Conservation (phyloP, 805 yeast species). For the Scheffersomyces spartinae region DNA sequence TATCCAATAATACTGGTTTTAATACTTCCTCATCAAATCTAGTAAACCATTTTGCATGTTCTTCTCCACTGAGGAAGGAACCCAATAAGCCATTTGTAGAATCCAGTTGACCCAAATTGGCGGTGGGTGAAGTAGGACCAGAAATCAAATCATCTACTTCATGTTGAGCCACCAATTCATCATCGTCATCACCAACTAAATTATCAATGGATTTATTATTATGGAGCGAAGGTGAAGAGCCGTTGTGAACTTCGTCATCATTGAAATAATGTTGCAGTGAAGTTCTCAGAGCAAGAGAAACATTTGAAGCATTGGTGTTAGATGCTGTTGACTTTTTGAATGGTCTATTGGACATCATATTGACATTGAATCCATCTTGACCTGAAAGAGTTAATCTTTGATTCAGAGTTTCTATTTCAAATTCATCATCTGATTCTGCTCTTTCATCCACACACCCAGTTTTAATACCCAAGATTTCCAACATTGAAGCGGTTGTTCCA, state of each 20-base stretch:
- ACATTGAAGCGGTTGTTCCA: conserved; percentile 97
- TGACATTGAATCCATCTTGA: too few species aligned
- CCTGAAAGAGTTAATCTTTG: conserved; percentile 26
- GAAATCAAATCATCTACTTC: conserved; percentile 29
- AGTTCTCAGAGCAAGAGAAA: too few species aligned
- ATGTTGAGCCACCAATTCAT: conserved; percentile 13
- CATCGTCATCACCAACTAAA: conserved; percentile 12
- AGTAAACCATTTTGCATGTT: conserved; percentile 84
- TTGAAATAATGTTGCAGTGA: too few species aligned
- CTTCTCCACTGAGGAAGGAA: conserved; percentile 43
- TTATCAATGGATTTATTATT: conserved; percentile 11
- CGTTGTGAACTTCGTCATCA: conserved; percentile 1
- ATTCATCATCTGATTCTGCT: conserved; percentile 81
- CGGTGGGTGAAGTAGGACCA: conserved; percentile 1
- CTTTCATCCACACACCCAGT: conserved; percentile 79
- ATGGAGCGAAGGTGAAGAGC: conserved; percentile 4
- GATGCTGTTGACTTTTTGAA: too few species aligned
- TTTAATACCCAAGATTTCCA: conserved; percentile 85
- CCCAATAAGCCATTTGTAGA: conserved; percentile 21
- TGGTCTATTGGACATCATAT: too few species aligned
- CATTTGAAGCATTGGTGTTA: too few species aligned
- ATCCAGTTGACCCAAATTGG: too few species aligned
- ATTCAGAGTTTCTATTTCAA: conserved; percentile 84
- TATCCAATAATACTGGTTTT: conserved; percentile 82
- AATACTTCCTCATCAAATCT: conserved; percentile 88